A percentile compares a stretch with the other conserved stretches of the same genome.
These are phyloP conservation scores for Aspergillus diversus DNA, from an alignment of 495 filamentous ascomycete genomes.

Conservation along the genomic window DNA sequence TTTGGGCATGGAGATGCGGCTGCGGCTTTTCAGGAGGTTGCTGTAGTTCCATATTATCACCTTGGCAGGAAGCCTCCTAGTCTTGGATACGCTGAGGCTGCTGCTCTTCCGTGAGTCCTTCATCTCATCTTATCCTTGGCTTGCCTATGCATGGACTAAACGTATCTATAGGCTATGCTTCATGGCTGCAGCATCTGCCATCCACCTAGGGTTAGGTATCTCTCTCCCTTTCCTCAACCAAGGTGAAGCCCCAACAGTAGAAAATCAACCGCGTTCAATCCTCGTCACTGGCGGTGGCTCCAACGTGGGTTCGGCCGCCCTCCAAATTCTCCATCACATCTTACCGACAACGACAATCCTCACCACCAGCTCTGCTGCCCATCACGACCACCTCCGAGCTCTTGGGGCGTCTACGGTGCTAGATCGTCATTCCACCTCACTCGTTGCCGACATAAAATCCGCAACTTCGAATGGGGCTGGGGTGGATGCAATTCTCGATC, in stretches of 20 bases:
- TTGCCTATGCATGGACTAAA: background rate
- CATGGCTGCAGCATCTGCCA: background rate
- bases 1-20: background rate
- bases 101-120: conserved; percentile 4
- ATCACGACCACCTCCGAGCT: background rate
- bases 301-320: background rate
- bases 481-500: conserved; percentile 7
- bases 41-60: background rate
- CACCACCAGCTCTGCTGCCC: background rate
- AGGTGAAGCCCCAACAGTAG: background rate
- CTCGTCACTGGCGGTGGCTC: conserved; percentile 7
- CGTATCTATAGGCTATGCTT: background rate
- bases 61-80: background rate
- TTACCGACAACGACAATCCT: conserved; percentile 1
- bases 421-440: background rate
- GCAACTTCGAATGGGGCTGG: background rate
- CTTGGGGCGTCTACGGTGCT: background rate
- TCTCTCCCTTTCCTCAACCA: background rate
- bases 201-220: background rate
- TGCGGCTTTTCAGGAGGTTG: conserved; percentile 8
- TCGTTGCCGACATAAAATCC: background rate
- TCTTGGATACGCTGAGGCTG: background rate
- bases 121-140: background rate
- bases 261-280: background rate
- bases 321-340: conserved; percentile 4